Evolutionary conservation across 768 basidiomycete genomes (phyloP), one percentile per base, ranked within the genome.

Genomic region (Amanita pseudoporphyria): DNA sequence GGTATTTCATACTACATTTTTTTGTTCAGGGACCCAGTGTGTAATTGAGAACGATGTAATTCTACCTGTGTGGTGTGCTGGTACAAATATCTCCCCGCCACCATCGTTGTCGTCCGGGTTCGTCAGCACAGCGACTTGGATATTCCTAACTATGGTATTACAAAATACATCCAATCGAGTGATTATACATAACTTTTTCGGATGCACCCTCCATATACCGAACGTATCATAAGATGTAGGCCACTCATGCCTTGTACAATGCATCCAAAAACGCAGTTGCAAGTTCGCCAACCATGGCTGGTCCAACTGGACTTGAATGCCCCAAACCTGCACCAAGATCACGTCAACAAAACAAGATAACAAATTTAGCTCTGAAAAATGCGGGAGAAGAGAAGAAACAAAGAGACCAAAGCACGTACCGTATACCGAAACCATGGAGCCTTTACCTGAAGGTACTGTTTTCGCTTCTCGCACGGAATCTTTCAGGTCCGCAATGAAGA

Each of bases 391-490:
- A 39, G 47, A 26, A 39, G 41, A 43, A 33, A 40, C 21, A 32
- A 45, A 24, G 48, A 36, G 47, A 57, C 36, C 52, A 57, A 49
- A 39, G 30, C 35, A 69, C 79, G 48, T 52, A 93, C 93, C 93
- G 60, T 96, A 98, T 10, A 98, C 62, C 12, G 84, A 76, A 3
- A 96, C 91, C 92, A 97, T 94, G 26, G 79, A 79, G 6, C 95
- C 95, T 58, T 83, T 78, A 5, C 84, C 84, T 26, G 71, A 69
- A 0, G 87, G 82, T 14, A 70, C 66, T 24, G 67, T 51, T 62
- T 82, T 87, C 18, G 89, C 84, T 50, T 87, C 82, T 38, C 70
- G 67, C 6, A 99, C 79, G 0, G 82, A 73, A 41, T 82, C 82
- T 60, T 84, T 86, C 55, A 99, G 71, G 59, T 98, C 95, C 12